phyloP scores from a whole-genome alignment of 1,139 yeast genomes.

The Suhomyces maxii region DNA sequence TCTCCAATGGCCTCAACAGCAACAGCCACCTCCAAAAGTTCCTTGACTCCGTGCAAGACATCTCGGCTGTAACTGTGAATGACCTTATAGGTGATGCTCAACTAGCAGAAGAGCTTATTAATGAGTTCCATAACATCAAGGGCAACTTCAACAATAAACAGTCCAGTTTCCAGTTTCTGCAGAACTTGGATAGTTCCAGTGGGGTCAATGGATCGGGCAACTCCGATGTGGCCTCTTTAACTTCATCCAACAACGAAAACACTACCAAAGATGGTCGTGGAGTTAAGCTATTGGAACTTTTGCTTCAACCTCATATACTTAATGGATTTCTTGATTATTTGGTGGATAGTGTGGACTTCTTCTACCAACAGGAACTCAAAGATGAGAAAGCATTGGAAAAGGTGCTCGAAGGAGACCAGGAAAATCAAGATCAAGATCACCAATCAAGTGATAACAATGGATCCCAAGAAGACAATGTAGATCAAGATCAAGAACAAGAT shows the following conservation, averaged over 20 bases:
- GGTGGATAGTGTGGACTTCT: conserved; percentile 40
- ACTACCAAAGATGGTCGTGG: conserved; percentile 39
- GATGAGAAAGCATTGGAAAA: conserved; percentile 22
- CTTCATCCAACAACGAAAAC: conserved; percentile 38
- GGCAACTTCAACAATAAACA: conserved; percentile 30
- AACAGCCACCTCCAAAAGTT: conserved; percentile 46
- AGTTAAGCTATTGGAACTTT: conserved; percentile 41
- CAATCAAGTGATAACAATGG: background rate
- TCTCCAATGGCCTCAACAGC: conserved; percentile 40
- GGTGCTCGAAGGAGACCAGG: conserved; percentile 8
- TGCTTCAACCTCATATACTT: conserved; percentile 48
- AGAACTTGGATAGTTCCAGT: conserved; percentile 11
- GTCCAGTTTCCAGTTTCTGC: conserved; percentile 35
- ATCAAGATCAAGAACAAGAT: conserved; percentile 12
- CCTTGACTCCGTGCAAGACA: conserved; percentile 41
- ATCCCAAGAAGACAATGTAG: conserved; percentile 6
- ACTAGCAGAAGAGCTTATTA: conserved; percentile 41
- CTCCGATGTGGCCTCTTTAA: conserved; percentile 36
- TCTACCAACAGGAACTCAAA: conserved; percentile 28
- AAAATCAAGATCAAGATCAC: conserved; percentile 4
- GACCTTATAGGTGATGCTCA: conserved; percentile 36
- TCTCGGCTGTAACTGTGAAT: conserved; percentile 33
- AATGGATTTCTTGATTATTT: conserved; percentile 36
- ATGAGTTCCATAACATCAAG: conserved; percentile 43
- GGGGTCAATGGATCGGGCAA: conserved; percentile 7